These are phyloP conservation scores for Suillus ampliporus DNA, from an alignment of 768 basidiomycete genomes.

Conservation along the genomic window DNA sequence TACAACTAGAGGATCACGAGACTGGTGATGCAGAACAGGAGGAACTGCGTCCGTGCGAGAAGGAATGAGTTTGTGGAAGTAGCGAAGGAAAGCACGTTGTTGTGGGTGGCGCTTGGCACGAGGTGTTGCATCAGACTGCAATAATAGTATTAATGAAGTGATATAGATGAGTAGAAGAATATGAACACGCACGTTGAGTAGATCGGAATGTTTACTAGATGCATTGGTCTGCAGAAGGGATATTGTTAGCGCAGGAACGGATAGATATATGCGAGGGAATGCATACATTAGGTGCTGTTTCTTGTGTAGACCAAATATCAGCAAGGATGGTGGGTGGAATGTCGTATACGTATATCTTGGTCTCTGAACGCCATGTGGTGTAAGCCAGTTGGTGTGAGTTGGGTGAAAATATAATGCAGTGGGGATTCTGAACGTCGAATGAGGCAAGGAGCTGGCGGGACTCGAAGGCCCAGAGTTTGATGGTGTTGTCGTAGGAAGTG, in stretches of 20 bases:
- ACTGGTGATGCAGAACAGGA: not conserved
- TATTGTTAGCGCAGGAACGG: not conserved
- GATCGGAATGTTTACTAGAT: not conserved
- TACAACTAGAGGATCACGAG: not conserved
- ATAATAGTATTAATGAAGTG: not conserved
- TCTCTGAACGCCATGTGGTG: not conserved
- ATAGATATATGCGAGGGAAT: not conserved
- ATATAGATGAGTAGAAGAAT: not conserved
- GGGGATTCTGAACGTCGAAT: not conserved
- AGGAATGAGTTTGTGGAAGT: not conserved
- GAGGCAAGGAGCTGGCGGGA: not conserved
- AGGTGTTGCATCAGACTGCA: not conserved
- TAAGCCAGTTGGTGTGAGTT: not conserved
- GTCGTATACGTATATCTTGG: not conserved
- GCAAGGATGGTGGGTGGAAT: not conserved
- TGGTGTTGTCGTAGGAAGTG: not conserved
- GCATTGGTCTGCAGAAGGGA: not conserved
- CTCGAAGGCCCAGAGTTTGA: constrained; percentile 1
- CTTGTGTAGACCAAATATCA: too few species aligned
- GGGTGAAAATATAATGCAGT: not conserved
- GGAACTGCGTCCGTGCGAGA: not conserved
- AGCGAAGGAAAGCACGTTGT: too few species aligned
- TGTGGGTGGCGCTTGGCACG: not conserved
- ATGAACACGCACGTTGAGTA: not conserved
- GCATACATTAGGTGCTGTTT: too few species aligned